Percentiles rank a stretch among this genome's conserved stretches.
Evolutionary conservation across 2,329 filamentous ascomycete species (phyloP).

Genomic region (Grosmannia serpens): DNA sequence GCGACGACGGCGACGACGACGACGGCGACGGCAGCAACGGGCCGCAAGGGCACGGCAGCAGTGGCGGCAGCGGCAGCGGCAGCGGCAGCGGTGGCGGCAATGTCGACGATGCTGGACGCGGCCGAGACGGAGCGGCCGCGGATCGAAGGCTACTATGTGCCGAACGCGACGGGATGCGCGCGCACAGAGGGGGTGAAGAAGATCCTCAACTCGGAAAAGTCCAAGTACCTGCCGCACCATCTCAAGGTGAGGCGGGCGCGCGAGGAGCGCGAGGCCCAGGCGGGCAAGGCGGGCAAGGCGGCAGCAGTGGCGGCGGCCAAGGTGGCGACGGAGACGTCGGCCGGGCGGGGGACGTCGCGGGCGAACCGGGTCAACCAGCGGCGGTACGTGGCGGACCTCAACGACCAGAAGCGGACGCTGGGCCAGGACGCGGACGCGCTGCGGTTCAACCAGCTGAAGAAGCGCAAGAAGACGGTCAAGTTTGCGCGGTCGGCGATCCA

Average conservation of each 20-base stretch:
- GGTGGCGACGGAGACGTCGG: conserved; percentile 65
- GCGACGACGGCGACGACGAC: conserved; percentile 2
- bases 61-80: background rate
- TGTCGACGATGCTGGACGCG: conserved; percentile 12
- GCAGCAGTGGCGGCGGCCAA: conserved; percentile 60
- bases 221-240: conserved; percentile 93
- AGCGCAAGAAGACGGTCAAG: conserved; percentile 97
- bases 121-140: conserved; percentile 13
- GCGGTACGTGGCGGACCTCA: conserved; percentile 85
- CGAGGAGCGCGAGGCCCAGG: conserved; percentile 78
- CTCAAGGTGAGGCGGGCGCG: conserved; percentile 89
- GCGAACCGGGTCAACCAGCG: conserved; percentile 94
- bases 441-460: conserved; percentile 98
- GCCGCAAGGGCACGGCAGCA: background rate
- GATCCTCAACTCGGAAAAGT: conserved; percentile 95
- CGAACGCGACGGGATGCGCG: conserved; percentile 74
- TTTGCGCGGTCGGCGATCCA: conserved; percentile 97
- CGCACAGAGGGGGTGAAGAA: conserved; percentile 90
- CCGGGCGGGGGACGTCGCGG: conserved; percentile 72
- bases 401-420: conserved; percentile 81
- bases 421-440: conserved; percentile 81
- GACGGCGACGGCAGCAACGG: background rate
- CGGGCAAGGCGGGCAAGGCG: conserved; percentile 48
- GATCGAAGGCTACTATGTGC: conserved; percentile 67
- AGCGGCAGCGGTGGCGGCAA: background rate